These are phyloP conservation scores for Colletotrichum incanum DNA, from an alignment of 2,329 filamentous ascomycete genomes.

Conservation along the genomic window DNA sequence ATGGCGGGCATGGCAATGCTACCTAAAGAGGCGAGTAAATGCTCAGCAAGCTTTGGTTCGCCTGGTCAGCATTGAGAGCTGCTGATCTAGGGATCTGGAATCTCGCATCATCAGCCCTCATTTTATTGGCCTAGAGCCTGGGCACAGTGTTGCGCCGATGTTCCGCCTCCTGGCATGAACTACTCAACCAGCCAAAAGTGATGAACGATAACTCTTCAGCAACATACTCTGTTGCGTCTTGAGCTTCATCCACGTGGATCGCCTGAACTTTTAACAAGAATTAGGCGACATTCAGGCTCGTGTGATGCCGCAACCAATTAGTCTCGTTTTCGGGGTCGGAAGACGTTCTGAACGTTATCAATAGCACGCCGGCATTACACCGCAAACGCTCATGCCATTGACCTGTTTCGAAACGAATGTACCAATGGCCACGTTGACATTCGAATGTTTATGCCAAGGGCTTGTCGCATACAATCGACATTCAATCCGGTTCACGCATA, in stretches of 20 bases:
- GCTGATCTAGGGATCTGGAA: neutral
- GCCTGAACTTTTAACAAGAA: neutral
- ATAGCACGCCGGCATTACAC: neutral
- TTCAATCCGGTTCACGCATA: slow-evolving; percentile 18
- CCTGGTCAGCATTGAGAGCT: slow-evolving; percentile 11
- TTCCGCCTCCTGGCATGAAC: slow-evolving; percentile 13
- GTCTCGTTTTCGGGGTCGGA: neutral
- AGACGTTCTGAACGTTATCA: neutral
- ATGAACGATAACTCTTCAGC: neutral
- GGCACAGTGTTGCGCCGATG: slow-evolving; percentile 1
- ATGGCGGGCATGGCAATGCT: slow-evolving; percentile 6
- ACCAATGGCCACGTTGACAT: neutral
- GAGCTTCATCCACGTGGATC: neutral
- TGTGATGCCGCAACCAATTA: neutral
- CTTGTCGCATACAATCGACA: neutral
- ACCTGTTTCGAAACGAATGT: neutral
- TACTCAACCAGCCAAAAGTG: neutral
- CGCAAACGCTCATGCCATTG: slow-evolving; percentile 8
- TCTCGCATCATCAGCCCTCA: neutral
- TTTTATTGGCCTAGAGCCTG: neutral
- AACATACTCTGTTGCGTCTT: neutral
- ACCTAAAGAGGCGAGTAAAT: neutral
- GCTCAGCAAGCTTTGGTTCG: slow-evolving; percentile 19
- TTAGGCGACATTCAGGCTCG: neutral
- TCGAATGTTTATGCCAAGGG: neutral